A percentile compares a stretch with the other conserved stretches of the same genome.
Evolutionary conservation across 1,139 yeast genomes (phyloP).

Genomic region (Yamadazyma trypodendri): DNA sequence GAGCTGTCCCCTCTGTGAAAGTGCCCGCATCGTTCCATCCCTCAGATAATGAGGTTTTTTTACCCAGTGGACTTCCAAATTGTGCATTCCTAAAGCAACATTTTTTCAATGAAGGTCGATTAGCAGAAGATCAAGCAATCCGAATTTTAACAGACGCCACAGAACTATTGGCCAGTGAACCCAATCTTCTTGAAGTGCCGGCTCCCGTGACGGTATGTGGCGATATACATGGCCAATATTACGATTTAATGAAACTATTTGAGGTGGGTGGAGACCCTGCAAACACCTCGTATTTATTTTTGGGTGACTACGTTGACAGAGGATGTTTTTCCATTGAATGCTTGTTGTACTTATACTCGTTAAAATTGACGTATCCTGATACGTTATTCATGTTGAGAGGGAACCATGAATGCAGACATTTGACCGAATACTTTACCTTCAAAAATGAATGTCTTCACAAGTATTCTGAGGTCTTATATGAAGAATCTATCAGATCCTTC

Average conservation of each 20-base stretch:
- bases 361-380: conserved; percentile 75
- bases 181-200: conserved; percentile 75
- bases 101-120: conserved; percentile 77
- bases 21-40: conserved; percentile 74
- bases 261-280: conserved; percentile 94
- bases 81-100: conserved; percentile 70
- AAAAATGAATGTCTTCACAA: conserved; percentile 89
- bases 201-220: conserved; percentile 98
- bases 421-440: conserved; percentile 92
- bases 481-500: conserved; percentile 75
- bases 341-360: conserved; percentile 72
- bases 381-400: conserved; percentile 87
- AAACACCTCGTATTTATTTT: conserved; percentile 71
- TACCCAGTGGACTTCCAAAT: conserved; percentile 66
- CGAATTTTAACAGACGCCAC: conserved; percentile 71
- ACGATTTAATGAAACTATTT: conserved; percentile 84
- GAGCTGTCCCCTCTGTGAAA: conserved; percentile 63
- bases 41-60: conserved; percentile 65
- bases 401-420: conserved; percentile 92
- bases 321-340: conserved; percentile 93
- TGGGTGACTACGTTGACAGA: conserved; percentile 96
- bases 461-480: conserved; percentile 67
- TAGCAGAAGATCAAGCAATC: conserved; percentile 69
- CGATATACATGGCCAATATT: conserved; percentile 94
- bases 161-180: conserved; percentile 63